Evolutionary conservation across 257 asterid genomes (phyloP).

Genomic region (Striga asiatica): DNA sequence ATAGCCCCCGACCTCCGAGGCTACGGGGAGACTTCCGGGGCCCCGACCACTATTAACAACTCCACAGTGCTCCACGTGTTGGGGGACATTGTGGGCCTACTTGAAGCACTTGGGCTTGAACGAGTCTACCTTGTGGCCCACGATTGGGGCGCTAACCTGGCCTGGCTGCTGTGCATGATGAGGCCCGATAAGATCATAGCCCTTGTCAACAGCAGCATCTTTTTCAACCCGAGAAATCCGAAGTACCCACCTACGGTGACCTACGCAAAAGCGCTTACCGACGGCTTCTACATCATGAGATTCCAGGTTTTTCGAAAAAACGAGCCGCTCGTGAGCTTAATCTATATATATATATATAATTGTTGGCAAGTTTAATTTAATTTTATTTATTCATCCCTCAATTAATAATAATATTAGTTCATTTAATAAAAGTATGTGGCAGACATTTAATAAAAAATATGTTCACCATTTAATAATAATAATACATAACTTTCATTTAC

Average conservation of each 20-base stretch:
- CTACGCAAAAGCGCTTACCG: conserved; percentile 23
- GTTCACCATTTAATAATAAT: too few species aligned
- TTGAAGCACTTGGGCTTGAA: conserved; percentile 35
- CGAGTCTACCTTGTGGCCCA: conserved; percentile 58
- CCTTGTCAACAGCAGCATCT: conserved; percentile 6
- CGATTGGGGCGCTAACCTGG: conserved; percentile 63
- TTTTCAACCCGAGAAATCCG: conserved; percentile 48
- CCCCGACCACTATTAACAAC: conserved; percentile 33
- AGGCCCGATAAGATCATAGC: conserved; percentile 61
- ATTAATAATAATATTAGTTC: too few species aligned
- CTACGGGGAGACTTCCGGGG: conserved; percentile 51
- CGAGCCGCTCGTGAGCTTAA: too few species aligned
- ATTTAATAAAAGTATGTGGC: too few species aligned
- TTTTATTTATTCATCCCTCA: too few species aligned
- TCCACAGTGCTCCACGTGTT: conserved; percentile 51
- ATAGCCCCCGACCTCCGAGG: conserved; percentile 83
- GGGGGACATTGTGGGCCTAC: conserved; percentile 54
- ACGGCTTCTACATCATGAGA: conserved; percentile 57
- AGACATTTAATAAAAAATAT: too few species aligned
- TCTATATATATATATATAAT: too few species aligned
- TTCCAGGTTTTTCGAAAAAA: conserved; percentile 51
- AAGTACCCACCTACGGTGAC: conserved; percentile 28
- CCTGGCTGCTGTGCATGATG: conserved; percentile 49
- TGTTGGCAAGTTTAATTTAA: too few species aligned
- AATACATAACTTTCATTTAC: too few species aligned